phyloP scores from a whole-genome alignment of 225 moss, liverwort and hornwort genomes.

The Marchantia paleacea region DNA sequence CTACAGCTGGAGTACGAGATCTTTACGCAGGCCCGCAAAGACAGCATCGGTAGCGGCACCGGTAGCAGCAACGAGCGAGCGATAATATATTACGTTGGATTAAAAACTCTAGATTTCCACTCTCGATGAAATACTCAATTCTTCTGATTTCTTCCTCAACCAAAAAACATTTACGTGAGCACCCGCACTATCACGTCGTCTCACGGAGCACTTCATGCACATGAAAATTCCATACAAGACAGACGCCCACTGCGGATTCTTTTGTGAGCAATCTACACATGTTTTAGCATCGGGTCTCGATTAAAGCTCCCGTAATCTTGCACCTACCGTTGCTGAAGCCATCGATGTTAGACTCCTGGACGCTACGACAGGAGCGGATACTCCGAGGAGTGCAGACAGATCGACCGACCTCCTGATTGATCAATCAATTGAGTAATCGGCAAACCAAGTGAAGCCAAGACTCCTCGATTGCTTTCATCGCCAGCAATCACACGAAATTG shows the following conservation, averaged over 20 bases:
- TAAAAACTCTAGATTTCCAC: not conserved
- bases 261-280: conserved; percentile 92
- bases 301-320: conserved; percentile 77
- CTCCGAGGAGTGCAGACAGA: not conserved
- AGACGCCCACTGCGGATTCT: too few species aligned
- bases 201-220: conserved; percentile 58
- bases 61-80: not conserved
- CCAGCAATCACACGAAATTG: too few species aligned
- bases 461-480: too few species aligned
- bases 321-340: conserved; percentile 80
- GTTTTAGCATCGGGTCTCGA: conserved; percentile 65
- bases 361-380: conserved; percentile 4
- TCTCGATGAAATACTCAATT: not conserved
- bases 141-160: not conserved
- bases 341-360: conserved; percentile 30
- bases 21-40: not conserved
- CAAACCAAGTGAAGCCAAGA: too few species aligned
- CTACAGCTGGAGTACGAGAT: not conserved
- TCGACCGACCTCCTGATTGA: not conserved
- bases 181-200: not conserved
- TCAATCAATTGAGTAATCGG: too few species aligned
- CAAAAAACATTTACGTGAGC: not conserved
- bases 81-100: not conserved
- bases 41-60: not conserved
- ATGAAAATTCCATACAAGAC: conserved; percentile 95